Conservation (phyloP, 371 early-diverging fungal genomes). For the Mortierella sp. region DNA sequence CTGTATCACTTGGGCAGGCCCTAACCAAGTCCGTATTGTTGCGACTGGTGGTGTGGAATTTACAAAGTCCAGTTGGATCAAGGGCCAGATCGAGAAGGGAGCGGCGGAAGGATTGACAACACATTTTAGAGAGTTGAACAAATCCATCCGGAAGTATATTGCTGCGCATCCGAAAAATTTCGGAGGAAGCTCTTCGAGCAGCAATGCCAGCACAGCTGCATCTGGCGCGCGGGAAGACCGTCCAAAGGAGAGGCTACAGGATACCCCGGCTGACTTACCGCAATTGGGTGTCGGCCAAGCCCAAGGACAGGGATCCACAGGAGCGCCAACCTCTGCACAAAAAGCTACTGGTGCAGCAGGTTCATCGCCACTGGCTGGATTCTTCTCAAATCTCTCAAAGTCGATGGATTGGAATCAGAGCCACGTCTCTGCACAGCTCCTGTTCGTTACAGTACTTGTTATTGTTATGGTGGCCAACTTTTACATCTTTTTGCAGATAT, state of each 20-base stretch:
- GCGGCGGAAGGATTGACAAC: constrained; percentile 73
- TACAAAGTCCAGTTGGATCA: constrained; percentile 80
- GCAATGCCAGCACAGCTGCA: neutral
- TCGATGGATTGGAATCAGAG: constrained; percentile 8
- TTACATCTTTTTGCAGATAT: constrained; percentile 49
- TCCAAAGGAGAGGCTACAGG: neutral
- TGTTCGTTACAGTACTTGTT: constrained; percentile 24
- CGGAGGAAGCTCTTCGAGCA: constrained; percentile 4
- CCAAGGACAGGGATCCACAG: neutral
- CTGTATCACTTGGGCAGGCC: constrained; percentile 86
- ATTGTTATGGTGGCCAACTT: constrained; percentile 46
- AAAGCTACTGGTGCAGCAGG: neutral
- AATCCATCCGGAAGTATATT: constrained; percentile 67
- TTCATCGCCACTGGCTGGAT: constrained; percentile 6
- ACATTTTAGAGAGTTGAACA: constrained; percentile 69
- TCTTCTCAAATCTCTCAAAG: constrained; percentile 3
- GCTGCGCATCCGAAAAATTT: constrained; percentile 52
- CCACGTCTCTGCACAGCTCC: constrained; percentile 18
- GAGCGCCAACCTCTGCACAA: neutral
- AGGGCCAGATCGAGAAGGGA: constrained; percentile 82
- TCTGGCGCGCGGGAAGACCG: neutral
- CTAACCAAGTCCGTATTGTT: constrained; percentile 69
- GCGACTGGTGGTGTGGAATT: constrained; percentile 82
- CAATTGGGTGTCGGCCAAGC: neutral
- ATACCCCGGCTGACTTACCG: neutral